Evolutionary conservation across 73 alveolate genomes (phyloP).

Genomic region (Tetrahymena malaccensis): DNA sequence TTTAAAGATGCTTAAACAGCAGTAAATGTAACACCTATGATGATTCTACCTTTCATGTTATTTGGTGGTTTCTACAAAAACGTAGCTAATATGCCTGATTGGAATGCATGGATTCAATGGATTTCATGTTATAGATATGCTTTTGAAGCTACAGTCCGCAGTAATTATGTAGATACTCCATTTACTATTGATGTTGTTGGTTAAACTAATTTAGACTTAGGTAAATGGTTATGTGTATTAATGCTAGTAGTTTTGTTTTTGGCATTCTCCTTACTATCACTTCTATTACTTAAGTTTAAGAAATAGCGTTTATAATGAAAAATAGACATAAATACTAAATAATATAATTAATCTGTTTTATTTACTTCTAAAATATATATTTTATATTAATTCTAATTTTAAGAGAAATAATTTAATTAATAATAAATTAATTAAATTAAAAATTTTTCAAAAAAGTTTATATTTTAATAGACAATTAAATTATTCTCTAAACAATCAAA

Average conservation of each 20-base stretch:
- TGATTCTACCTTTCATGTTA: background rate
- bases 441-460: too few species aligned
- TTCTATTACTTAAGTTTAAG: background rate
- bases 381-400: too few species aligned
- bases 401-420: too few species aligned
- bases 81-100: background rate
- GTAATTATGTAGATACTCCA: background rate
- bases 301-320: background rate
- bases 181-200: background rate
- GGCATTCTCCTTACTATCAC: background rate
- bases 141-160: background rate
- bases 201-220: background rate
- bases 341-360: too few species aligned
- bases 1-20: background rate
- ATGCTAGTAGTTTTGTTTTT: background rate
- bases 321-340: background rate
- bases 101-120: background rate
- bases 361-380: background rate
- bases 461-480: too few species aligned
- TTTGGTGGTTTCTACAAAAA: background rate
- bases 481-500: too few species aligned
- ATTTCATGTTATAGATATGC: background rate
- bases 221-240: background rate
- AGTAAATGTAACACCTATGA: background rate
- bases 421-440: too few species aligned